Conservation (phyloP, 2,329 filamentous ascomycete species). For the Cladosporium sp. region DNA sequence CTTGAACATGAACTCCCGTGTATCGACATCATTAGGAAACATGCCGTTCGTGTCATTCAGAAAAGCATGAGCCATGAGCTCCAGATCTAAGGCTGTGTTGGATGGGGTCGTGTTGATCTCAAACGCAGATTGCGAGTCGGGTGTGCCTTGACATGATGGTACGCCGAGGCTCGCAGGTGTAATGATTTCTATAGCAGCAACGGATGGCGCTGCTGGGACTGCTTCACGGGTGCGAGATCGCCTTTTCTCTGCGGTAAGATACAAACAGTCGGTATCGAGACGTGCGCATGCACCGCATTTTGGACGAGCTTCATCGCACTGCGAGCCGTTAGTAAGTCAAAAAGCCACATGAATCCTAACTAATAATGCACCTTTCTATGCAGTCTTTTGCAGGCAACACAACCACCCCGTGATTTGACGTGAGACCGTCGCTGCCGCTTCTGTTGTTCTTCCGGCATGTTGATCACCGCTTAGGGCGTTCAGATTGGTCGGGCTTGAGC, state of each 20-base stretch:
- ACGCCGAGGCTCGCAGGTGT: neutral
- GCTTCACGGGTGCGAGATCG: neutral
- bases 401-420: neutral
- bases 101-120: neutral
- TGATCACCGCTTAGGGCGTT: neutral
- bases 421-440: neutral
- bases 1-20: neutral
- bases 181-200: neutral
- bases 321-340: neutral
- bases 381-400: neutral
- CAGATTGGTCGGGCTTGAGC: neutral
- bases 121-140: neutral
- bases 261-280: neutral
- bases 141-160: neutral
- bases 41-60: neutral
- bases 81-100: neutral
- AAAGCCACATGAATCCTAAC: neutral
- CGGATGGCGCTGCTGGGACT: neutral
- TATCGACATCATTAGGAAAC: neutral
- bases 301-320: neutral
- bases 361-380: neutral
- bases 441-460: neutral
- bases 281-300: neutral
- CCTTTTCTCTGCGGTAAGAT: neutral
- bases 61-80: neutral